A percentile compares a stretch with the other conserved stretches of the same genome.
Conservation (phyloP, 2,329 filamentous ascomycete genomes). For the Colletotrichum coccodes region DNA sequence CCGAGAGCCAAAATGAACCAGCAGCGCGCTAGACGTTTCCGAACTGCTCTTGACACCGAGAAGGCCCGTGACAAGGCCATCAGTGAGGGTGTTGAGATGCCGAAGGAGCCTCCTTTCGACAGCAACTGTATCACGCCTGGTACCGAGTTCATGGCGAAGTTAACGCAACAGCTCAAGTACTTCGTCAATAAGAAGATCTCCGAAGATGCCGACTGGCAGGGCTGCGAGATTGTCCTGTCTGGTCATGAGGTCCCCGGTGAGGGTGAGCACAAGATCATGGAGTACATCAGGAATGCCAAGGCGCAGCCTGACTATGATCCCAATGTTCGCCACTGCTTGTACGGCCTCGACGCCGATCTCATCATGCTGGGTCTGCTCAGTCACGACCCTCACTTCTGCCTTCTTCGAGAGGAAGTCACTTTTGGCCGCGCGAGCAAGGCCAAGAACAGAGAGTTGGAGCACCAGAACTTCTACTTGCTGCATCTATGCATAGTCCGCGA, state of each 20-base stretch:
- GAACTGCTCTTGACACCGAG: conserved; percentile 92
- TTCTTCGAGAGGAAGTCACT: conserved; percentile 96
- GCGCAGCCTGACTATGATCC: conserved; percentile 92
- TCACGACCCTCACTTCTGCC: conserved; percentile 97
- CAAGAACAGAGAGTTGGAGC: conserved; percentile 95
- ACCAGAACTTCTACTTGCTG: conserved; percentile 98
- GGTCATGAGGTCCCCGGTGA: conserved; percentile 98
- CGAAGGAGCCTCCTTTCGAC: conserved; percentile 95
- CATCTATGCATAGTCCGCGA: conserved; percentile 98
- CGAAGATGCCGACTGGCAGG: conserved; percentile 97
- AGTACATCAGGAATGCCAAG: conserved; percentile 98
- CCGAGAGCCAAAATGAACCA: conserved; percentile 99
- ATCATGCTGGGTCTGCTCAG: conserved; percentile 98
- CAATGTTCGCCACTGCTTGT: conserved; percentile 95
- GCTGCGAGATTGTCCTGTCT: conserved; percentile 93
- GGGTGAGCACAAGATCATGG: conserved; percentile 99
- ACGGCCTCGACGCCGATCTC: conserved; percentile 95
- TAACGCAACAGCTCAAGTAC: conserved; percentile 94
- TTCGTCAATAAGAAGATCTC: conserved; percentile 99
- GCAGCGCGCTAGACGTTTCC: conserved; percentile 93
- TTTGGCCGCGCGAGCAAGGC: conserved; percentile 89
- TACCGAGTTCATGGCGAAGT: conserved; percentile 97
- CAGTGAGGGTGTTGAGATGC: conserved; percentile 87
- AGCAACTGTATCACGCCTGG: conserved; percentile 99
- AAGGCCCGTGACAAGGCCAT: conserved; percentile 92